These are phyloP conservation scores for Hamigera avellanea DNA, from an alignment of 495 filamentous ascomycete species.

Conservation along the genomic window DNA sequence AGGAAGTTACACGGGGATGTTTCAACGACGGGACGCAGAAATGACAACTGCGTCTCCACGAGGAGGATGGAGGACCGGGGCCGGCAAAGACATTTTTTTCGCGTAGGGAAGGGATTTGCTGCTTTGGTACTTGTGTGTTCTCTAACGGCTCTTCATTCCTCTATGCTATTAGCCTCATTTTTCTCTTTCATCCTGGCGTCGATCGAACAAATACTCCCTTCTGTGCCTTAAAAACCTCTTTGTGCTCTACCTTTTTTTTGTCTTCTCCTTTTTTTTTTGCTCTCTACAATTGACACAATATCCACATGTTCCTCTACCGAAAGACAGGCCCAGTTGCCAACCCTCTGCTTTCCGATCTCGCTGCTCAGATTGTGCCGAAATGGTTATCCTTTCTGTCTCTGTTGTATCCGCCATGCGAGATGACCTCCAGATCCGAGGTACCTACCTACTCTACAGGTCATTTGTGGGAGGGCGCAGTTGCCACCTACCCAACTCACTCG, in stretches of 20 bases:
- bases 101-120: conserved; percentile 18
- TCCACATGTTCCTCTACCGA: too few relatives aligned
- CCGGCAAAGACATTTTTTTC: conserved; percentile 16
- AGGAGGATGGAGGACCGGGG: conserved; percentile 20
- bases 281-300: too few relatives aligned
- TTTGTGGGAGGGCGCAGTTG: too few relatives aligned
- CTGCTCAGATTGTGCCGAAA: too few relatives aligned
- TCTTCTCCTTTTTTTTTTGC: conserved; percentile 1
- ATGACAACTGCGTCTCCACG: background rate
- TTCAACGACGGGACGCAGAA: background rate
- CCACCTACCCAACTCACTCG: too few relatives aligned
- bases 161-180: conserved; percentile 36
- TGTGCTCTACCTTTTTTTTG: conserved; percentile 2
- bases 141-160: conserved; percentile 29
- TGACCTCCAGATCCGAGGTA: too few relatives aligned
- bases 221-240: conserved; percentile 7
- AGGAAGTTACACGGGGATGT: conserved; percentile 22
- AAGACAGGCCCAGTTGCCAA: too few relatives aligned
- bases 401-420: too few relatives aligned
- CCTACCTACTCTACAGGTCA: too few relatives aligned
- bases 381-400: too few relatives aligned
- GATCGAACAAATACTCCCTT: conserved; percentile 16
- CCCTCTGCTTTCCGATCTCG: too few relatives aligned
- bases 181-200: conserved; percentile 30
- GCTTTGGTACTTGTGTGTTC: conserved; percentile 29